Evolutionary conservation across 106 monocot species (phyloP), one percentile per base, ranked within the genome.

Genomic region (Dendrobium officinale): DNA sequence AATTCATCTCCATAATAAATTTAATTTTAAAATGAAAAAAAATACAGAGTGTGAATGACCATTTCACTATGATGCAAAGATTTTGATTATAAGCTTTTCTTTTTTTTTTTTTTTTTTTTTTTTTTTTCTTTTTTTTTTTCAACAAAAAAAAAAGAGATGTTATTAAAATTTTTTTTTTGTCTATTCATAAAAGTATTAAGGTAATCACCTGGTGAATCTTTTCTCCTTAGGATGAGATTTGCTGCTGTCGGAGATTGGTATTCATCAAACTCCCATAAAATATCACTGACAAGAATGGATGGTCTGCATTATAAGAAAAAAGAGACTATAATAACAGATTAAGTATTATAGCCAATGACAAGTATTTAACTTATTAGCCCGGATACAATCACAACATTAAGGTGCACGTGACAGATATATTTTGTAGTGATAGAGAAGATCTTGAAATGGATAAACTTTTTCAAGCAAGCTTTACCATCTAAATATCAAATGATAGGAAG

Each of bases 241-340:
- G 92, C 81, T 61, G 93, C 37, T 31, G 75, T 61, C 22, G 88
- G 77, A 80, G 87, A 44, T 79, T 89, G 82, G 73, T 42, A 82
- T 6, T 82, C 91, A 76, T 84, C 93, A 92, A 87, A 81, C 51
- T 96, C 81, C 81, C 85, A 89, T 75, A 96, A 81, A n/a, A 93
- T 92, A 80, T 96, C 96, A 77, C 90, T 88, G 1, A 96, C 87
- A 79, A 96, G 92, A 77, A 96, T 86, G 75, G 91, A 78, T 76
- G 96, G 96, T 81, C 96, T 96, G 87, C 80, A 85, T 42, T 75
- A 61, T 49, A 73, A 42, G 82, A 58, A 73, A 31, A 76, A 73
- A 13, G 33, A 3, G 5, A 6, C 42, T 15, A 79, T 37, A 22
- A 51, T 64, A 13, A 72, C 31, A 73, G 42, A 31, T 72, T 17